Evolutionary conservation across 345 rosid genomes (phyloP).

Genomic region (Melaleuca alternifolia): DNA sequence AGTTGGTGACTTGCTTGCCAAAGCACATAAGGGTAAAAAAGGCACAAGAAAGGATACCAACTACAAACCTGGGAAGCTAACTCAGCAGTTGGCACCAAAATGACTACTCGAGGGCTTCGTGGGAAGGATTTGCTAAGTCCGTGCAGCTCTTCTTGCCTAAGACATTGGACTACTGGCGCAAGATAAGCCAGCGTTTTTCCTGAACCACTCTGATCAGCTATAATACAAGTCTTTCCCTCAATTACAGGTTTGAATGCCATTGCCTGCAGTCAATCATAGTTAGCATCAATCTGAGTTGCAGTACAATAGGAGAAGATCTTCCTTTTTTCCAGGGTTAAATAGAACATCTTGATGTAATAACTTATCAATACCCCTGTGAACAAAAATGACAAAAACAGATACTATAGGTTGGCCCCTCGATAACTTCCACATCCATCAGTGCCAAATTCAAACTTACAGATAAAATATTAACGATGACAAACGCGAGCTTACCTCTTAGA

Average conservation of each 20-base stretch:
- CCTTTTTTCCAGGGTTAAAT: not conserved
- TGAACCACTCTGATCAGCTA: slow-evolving; percentile 99
- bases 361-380: not conserved
- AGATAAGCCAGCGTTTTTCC: slow-evolving; percentile 96
- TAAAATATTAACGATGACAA: not conserved
- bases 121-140: slow-evolving; percentile 48
- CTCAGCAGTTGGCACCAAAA: slow-evolving; percentile 91
- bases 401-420: not conserved
- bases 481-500: not conserved
- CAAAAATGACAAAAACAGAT: not conserved
- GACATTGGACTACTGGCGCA: slow-evolving; percentile 66
- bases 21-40: not conserved
- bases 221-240: slow-evolving; percentile 70
- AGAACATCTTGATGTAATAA: not conserved
- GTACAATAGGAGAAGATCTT: not conserved
- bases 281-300: not conserved
- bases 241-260: slow-evolving; percentile 66
- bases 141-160: slow-evolving; percentile 78
- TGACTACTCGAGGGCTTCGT: slow-evolving; percentile 60
- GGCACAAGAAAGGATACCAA: not conserved
- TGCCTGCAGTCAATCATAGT: slow-evolving; percentile 44
- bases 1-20: not conserved
- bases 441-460: not conserved
- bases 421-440: not conserved
- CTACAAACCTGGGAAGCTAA: slow-evolving; percentile 79